Conservation (phyloP, 2,329 filamentous ascomycete species). For the Geoglossum cookeanum region DNA sequence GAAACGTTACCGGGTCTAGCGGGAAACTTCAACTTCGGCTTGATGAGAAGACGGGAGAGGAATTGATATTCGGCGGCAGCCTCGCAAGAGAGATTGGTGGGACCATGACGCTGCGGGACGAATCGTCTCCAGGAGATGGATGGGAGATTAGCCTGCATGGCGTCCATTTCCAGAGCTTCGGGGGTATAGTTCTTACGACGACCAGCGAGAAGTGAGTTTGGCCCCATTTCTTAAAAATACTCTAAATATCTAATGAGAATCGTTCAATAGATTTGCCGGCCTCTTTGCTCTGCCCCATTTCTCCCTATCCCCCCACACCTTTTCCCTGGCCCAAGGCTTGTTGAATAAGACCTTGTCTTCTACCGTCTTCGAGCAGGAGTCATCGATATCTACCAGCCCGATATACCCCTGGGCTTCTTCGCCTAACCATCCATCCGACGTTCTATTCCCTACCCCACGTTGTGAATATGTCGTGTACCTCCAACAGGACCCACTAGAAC, state of each 20-base stretch:
- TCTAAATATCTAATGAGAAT: neutral
- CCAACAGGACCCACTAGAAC: conserved; percentile 41
- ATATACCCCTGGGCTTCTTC: conserved; percentile 62
- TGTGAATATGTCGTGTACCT: conserved; percentile 83
- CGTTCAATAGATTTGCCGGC: conserved; percentile 39
- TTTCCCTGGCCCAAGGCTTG: conserved; percentile 37
- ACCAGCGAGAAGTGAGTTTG: conserved; percentile 64
- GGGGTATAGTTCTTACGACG: conserved; percentile 63
- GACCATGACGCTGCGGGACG: conserved; percentile 53
- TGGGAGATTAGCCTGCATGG: conserved; percentile 70
- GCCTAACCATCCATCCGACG: conserved; percentile 32
- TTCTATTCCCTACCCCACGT: conserved; percentile 40
- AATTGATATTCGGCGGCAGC: conserved; percentile 23
- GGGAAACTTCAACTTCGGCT: conserved; percentile 1
- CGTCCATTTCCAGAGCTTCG: conserved; percentile 67
- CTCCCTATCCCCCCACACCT: conserved; percentile 36
- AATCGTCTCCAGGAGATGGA: conserved; percentile 46
- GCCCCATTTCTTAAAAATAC: neutral
- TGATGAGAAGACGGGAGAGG: conserved; percentile 13
- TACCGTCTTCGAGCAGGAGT: conserved; percentile 45
- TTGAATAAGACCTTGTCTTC: conserved; percentile 54
- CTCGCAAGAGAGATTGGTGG: conserved; percentile 49
- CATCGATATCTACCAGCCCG: conserved; percentile 33
- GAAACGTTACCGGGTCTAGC: conserved; percentile 3
- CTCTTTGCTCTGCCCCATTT: conserved; percentile 81